A percentile compares a stretch with the other conserved stretches of the same genome.
Evolutionary conservation across 371 early-diverging fungal genomes (phyloP).

Genomic region (Circinella minor): DNA sequence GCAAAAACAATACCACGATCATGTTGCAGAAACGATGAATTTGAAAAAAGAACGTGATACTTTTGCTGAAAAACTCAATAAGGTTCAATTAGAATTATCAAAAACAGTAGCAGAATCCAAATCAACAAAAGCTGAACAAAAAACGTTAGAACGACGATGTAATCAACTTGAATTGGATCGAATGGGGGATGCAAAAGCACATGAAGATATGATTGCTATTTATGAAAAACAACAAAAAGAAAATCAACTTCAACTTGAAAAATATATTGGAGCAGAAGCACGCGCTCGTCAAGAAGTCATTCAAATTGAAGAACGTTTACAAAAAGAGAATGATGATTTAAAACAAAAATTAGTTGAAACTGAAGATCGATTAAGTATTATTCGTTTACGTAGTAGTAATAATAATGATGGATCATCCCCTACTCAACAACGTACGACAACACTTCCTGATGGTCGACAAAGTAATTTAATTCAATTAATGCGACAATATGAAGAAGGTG

Average conservation of each 20-base stretch:
- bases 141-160: background rate
- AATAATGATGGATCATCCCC: conserved; percentile 1
- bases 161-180: conserved; percentile 14
- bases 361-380: conserved; percentile 19
- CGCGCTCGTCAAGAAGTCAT: conserved; percentile 16
- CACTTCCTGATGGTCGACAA: conserved; percentile 1
- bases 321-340: conserved; percentile 18
- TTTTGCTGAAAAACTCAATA: background rate
- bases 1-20: conserved; percentile 6
- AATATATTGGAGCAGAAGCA: conserved; percentile 10
- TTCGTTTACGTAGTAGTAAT: conserved; percentile 5
- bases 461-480: conserved; percentile 22
- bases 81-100: conserved; percentile 20
- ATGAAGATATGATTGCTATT: conserved; percentile 19
- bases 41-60: conserved; percentile 19
- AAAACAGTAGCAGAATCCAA: conserved; percentile 9
- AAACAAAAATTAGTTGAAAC: conserved; percentile 10
- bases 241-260: conserved; percentile 14
- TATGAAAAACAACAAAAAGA: conserved; percentile 23
- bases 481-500: conserved; percentile 26
- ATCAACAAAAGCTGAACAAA: conserved; percentile 18
- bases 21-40: conserved; percentile 9
- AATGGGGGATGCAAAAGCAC: conserved; percentile 13
- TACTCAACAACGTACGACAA: background rate
- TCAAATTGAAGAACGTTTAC: conserved; percentile 9